Percentiles rank a stretch among this genome's conserved stretches.
phyloP scores from a whole-genome alignment of 176 grass and related monocot species.

The Aegilops tauschii region DNA sequence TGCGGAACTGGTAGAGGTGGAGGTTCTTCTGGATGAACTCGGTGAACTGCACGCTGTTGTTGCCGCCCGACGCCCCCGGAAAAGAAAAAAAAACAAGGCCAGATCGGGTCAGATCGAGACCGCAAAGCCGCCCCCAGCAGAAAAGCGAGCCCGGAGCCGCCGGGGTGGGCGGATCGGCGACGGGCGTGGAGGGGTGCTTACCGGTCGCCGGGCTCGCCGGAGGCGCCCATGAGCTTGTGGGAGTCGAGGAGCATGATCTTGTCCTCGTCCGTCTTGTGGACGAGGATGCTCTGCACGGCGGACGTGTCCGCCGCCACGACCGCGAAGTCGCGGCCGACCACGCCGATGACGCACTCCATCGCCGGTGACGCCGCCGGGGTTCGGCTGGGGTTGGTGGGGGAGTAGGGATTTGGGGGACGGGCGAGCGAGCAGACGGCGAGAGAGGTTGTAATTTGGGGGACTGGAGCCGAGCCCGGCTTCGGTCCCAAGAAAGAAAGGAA shows the following conservation, averaged over 20 bases:
- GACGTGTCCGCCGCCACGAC: slow-evolving; percentile 85
- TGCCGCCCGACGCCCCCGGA: too few relatives aligned
- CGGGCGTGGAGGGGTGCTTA: not conserved
- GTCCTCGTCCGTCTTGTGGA: slow-evolving; percentile 84
- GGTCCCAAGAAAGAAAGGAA: slow-evolving; percentile 20
- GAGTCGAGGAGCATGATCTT: slow-evolving; percentile 97
- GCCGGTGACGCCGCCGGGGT: not conserved
- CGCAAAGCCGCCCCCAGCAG: not conserved
- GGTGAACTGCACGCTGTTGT: slow-evolving; percentile 87
- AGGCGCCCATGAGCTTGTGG: slow-evolving; percentile 97
- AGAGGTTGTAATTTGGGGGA: not conserved
- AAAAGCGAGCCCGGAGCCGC: not conserved
- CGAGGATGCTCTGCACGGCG: slow-evolving; percentile 82
- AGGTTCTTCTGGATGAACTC: slow-evolving; percentile 99
- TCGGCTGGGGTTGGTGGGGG: not conserved
- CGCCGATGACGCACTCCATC: slow-evolving; percentile 91
- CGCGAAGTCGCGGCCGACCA: slow-evolving; percentile 85
- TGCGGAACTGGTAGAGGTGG: slow-evolving; percentile 96
- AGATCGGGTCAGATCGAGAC: slow-evolving; percentile 34
- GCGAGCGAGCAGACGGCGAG: not conserved
- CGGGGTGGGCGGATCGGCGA: not conserved
- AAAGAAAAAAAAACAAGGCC: not conserved
- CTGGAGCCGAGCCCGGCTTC: not conserved
- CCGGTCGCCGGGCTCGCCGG: slow-evolving; percentile 96
- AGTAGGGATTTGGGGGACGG: not conserved